phyloP scores from a whole-genome alignment of 2,329 filamentous ascomycete species.

The Uncinocarpus reesii region DNA sequence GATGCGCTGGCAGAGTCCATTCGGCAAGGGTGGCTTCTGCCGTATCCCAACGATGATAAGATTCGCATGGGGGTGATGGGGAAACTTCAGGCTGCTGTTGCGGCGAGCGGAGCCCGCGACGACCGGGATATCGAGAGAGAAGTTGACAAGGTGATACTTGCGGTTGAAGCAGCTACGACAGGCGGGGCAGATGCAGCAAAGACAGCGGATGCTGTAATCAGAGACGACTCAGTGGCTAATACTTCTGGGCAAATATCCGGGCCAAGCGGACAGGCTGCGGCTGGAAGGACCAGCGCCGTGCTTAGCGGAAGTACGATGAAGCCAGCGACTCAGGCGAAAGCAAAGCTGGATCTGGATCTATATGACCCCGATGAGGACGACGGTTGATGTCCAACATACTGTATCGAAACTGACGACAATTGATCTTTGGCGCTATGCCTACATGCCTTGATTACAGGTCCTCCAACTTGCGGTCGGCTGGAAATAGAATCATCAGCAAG shows the following conservation, averaged over 20 bases:
- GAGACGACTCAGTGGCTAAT: not conserved
- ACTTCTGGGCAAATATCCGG: conserved; percentile 6
- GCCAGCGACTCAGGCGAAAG: conserved; percentile 21
- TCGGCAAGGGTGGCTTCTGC: conserved; percentile 33
- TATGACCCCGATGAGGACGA: conserved; percentile 41
- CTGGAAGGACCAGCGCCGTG: not conserved
- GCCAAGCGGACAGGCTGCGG: conserved; percentile 24
- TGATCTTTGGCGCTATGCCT: too few species aligned
- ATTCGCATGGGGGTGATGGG: conserved; percentile 40
- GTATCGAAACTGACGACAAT: too few species aligned
- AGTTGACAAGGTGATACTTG: conserved; percentile 38
- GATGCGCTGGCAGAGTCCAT: conserved; percentile 34
- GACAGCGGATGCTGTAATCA: too few species aligned
- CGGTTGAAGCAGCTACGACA: conserved; percentile 41
- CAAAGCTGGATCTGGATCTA: conserved; percentile 36
- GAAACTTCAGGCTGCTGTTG: conserved; percentile 33
- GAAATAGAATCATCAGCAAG: too few species aligned
- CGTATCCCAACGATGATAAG: conserved; percentile 37
- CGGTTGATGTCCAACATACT: not conserved
- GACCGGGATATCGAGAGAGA: conserved; percentile 44
- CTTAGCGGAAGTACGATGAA: not conserved
- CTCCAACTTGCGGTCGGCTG: too few species aligned
- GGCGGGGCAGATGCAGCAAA: not conserved
- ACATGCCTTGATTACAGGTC: too few species aligned
- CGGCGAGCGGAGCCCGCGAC: conserved; percentile 43